Percentiles rank a stretch among this genome's conserved stretches.
These are phyloP conservation scores for Penicillium atrosanguineum DNA, from an alignment of 495 filamentous ascomycete genomes.

Conservation along the genomic window DNA sequence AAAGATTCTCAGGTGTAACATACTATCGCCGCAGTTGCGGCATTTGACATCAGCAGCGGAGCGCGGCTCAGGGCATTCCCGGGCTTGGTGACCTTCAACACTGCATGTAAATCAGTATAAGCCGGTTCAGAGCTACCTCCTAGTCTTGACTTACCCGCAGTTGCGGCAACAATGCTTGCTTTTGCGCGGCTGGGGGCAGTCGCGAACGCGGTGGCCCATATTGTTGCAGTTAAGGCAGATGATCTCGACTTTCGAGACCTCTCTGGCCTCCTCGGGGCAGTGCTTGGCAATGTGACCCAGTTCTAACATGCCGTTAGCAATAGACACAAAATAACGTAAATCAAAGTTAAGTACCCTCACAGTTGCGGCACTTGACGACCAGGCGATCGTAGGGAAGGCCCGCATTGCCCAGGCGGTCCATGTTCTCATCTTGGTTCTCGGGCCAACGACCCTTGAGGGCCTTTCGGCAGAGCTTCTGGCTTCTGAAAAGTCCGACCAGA, in stretches of 20 bases:
- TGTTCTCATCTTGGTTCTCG: slow-evolving; percentile 60
- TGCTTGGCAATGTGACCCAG: slow-evolving; percentile 67
- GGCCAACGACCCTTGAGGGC: slow-evolving; percentile 66
- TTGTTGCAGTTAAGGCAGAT: slow-evolving; percentile 75
- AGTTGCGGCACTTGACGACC: slow-evolving; percentile 68
- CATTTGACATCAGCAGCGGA: slow-evolving; percentile 76
- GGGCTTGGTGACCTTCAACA: slow-evolving; percentile 55
- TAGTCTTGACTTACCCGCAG: slow-evolving; percentile 57
- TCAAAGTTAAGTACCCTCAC: slow-evolving; percentile 45
- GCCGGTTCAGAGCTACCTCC: background rate
- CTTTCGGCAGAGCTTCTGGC: slow-evolving; percentile 60
- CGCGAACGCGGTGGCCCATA: slow-evolving; percentile 67
- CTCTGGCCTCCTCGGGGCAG: slow-evolving; percentile 63
- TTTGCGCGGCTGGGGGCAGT: slow-evolving; percentile 60
- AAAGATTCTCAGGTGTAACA: background rate
- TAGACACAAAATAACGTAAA: background rate
- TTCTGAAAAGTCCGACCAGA: slow-evolving; percentile 66
- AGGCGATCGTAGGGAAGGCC: slow-evolving; percentile 66
- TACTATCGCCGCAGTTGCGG: slow-evolving; percentile 70
- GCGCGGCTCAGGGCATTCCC: slow-evolving; percentile 69
- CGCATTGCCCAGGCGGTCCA: slow-evolving; percentile 68
- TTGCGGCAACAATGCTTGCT: slow-evolving; percentile 74
- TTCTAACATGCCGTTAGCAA: slow-evolving; percentile 38
- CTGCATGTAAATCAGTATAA: slow-evolving; percentile 25
- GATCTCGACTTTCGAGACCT: slow-evolving; percentile 48